Evolutionary conservation across 1,139 yeast genomes (phyloP).

Genomic region (Candida sanyaensis): DNA sequence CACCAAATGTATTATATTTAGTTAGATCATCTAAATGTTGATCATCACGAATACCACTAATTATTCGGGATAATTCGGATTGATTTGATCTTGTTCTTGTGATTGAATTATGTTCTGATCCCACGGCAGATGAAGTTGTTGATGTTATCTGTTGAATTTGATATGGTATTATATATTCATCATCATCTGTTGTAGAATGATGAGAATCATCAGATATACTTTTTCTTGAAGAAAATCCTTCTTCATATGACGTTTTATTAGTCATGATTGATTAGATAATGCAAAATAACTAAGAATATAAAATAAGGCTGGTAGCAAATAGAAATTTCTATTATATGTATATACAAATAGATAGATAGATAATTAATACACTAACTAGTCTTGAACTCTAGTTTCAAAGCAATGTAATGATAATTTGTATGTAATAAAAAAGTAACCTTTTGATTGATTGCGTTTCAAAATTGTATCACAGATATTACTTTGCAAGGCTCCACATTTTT

Average conservation of each 20-base stretch:
- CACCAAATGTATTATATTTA: slow-evolving; percentile 19
- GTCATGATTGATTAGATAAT: no score
- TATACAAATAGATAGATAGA: no score
- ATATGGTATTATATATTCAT: background rate
- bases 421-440: no score
- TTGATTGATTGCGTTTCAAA: no score
- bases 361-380: no score
- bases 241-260: background rate
- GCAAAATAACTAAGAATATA: no score
- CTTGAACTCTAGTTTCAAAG: no score
- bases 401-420: no score
- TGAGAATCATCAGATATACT: slow-evolving; percentile 4
- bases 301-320: no score
- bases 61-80: slow-evolving; percentile 30
- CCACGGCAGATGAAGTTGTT: background rate
- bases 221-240: background rate
- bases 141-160: slow-evolving; percentile 1
- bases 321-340: no score
- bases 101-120: slow-evolving; percentile 2
- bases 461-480: no score
- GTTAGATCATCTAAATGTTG: slow-evolving; percentile 22
- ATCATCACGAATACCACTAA: slow-evolving; percentile 37
- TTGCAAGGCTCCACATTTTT: no score
- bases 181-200: background rate
- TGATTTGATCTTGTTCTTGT: slow-evolving; percentile 15